Evolutionary conservation across 1,284 basidiomycete genomes (phyloP).

Genomic region (Mycena citricolor): DNA sequence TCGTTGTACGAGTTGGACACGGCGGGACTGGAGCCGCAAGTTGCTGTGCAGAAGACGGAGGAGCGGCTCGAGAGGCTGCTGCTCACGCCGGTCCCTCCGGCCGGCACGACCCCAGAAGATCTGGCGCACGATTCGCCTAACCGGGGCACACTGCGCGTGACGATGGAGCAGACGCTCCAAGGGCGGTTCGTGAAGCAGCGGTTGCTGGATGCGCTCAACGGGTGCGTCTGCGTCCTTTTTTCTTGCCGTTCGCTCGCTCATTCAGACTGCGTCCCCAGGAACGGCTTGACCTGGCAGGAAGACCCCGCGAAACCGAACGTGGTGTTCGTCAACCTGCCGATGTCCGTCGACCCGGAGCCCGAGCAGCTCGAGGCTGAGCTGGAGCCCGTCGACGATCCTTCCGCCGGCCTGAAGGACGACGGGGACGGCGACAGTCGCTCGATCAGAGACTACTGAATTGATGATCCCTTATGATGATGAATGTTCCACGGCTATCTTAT

Average conservation of each 20-base stretch:
- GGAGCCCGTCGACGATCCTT: too few relatives aligned
- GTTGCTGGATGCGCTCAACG: constrained; percentile 10
- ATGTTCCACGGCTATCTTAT: too few relatives aligned
- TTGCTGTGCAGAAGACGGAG: constrained; percentile 20
- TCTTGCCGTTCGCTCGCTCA: neutral
- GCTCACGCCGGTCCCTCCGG: constrained; percentile 19
- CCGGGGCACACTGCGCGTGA: constrained; percentile 16
- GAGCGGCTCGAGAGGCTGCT: constrained; percentile 16
- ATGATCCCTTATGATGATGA: too few relatives aligned
- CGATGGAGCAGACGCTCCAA: constrained; percentile 21
- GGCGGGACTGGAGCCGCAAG: constrained; percentile 20
- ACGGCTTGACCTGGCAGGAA: constrained; percentile 18
- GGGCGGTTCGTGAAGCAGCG: constrained; percentile 17
- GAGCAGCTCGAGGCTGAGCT: too few relatives aligned
- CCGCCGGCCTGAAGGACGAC: too few relatives aligned
- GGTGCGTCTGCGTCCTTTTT: constrained; percentile 2
- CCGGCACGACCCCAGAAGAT: constrained; percentile 18
- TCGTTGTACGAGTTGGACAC: constrained; percentile 24
- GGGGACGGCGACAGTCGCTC: too few relatives aligned
- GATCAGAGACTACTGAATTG: too few relatives aligned
- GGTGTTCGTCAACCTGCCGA: constrained; percentile 12
- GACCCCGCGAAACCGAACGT: constrained; percentile 15
- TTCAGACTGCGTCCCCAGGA: neutral
- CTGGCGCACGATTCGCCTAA: constrained; percentile 20
- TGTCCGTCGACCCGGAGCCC: constrained; percentile 8